Base-by-base conservation (phyloP, 2,329 filamentous ascomycete species). In the Beauveria medogensis region DNA sequence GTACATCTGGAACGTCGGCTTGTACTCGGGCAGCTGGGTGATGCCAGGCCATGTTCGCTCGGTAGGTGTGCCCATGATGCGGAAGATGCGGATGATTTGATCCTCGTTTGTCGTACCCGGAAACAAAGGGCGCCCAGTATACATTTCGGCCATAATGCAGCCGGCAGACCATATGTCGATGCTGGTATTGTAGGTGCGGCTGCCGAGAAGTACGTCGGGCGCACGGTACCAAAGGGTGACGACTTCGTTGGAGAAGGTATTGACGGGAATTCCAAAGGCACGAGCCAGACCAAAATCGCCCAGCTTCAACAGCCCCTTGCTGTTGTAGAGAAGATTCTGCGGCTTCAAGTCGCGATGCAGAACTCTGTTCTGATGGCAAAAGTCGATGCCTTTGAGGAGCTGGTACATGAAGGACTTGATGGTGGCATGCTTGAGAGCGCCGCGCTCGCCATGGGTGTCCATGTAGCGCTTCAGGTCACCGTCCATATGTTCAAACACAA, bases 341-440 rank as follows among this genome's bases (percentile, higher is more conserved):
- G 93, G 93, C 78, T 97, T 97, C 30, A 97, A 80, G 68, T 97
- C 93, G 63, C 94, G 90, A 74, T 99, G 94, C 20, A 99, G 83
- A 37, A 99, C 94, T 63, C 94, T 85, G 74, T 97, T 97, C 69
- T 96, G 91, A 77, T 99, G 94, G 78, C 94, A 99, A 73, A 97
- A 99, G 64, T 94, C 92, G 70, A 97, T 97, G 60, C 94, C 94
- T 69, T 91, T 88, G 64, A 97, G 85, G 37, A 99, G 85, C 78
- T 99, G 94, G 77, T 93, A 94, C 93, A 97, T 97, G 82, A 97
- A 99, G 26, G 91, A 95, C 78, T 97, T 97, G 83, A 99, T 97
- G 60, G 91, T 94, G 60, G 83, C 78, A 44, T 91, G 90, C 72
- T 96, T 92, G 60, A 99, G 82, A 54, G 92, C 91, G 64, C 94